A percentile compares a stretch with the other conserved stretches of the same genome.
phyloP scores from a whole-genome alignment of 164 flowering plant species.

The Tinospora cordifolia region DNA sequence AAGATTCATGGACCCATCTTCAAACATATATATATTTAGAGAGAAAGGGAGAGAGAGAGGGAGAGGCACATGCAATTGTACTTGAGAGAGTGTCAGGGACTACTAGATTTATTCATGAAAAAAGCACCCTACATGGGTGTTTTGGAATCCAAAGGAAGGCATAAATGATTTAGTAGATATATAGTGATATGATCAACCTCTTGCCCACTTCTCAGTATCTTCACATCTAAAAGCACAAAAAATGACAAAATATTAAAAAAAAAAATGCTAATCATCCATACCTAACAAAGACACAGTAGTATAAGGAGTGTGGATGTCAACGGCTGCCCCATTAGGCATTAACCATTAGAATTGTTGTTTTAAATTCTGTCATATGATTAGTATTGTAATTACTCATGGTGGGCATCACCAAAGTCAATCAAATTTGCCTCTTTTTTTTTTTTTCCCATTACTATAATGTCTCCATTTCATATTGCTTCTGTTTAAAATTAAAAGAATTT shows the following conservation, averaged over 20 bases:
- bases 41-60: too few relatives aligned
- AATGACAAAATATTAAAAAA: background rate
- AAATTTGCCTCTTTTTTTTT: too few relatives aligned
- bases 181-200: background rate
- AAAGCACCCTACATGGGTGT: slow-evolving; percentile 1
- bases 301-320: too few relatives aligned
- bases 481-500: too few relatives aligned
- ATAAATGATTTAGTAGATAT: background rate
- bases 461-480: too few relatives aligned
- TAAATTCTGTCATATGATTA: background rate
- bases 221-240: background rate
- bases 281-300: background rate
- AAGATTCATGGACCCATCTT: too few relatives aligned
- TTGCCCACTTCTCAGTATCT: background rate
- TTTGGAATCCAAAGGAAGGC: background rate
- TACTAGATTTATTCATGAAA: background rate
- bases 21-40: too few relatives aligned
- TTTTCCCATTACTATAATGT: too few relatives aligned
- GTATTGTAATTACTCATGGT: background rate
- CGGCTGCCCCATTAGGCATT: too few relatives aligned
- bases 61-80: background rate
- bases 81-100: background rate
- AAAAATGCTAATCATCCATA: background rate
- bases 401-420: background rate
- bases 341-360: background rate